These are phyloP conservation scores for Populus hybrid DNA, from an alignment of 441 rosid species.

Conservation along the genomic window DNA sequence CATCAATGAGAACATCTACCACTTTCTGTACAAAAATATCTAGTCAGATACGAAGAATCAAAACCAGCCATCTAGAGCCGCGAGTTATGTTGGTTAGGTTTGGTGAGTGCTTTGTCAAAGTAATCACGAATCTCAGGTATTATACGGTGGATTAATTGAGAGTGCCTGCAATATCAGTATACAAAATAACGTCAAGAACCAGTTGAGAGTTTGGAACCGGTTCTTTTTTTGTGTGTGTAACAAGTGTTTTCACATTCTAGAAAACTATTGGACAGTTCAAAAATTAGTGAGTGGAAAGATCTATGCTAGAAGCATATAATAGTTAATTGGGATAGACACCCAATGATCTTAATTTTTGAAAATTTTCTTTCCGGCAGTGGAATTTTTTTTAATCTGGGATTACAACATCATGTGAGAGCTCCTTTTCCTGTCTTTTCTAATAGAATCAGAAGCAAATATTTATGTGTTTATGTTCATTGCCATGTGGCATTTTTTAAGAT, in stretches of 20 bases:
- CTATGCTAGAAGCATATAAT: not conserved
- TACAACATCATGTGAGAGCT: not conserved
- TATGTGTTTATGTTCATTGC: not conserved
- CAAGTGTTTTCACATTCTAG: not conserved
- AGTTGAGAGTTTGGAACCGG: not conserved
- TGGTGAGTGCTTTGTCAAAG: conserved; percentile 71
- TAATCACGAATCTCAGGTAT: conserved; percentile 81
- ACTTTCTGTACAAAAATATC: conserved; percentile 49
- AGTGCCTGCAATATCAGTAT: conserved; percentile 59
- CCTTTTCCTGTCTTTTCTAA: not conserved
- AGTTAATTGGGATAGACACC: not conserved
- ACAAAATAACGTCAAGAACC: not conserved
- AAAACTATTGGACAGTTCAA: not conserved
- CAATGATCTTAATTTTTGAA: not conserved
- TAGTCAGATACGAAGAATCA: conserved; percentile 44
- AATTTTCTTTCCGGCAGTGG: not conserved
- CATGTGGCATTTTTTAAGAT: not conserved
- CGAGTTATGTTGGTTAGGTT: conserved; percentile 57
- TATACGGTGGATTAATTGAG: conserved; percentile 71
- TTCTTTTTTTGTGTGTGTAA: not conserved
- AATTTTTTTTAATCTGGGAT: not conserved
- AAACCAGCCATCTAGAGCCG: conserved; percentile 46
- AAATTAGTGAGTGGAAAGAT: not conserved
- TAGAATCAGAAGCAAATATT: not conserved
- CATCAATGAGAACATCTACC: conserved; percentile 29